Evolutionary conservation across 2,329 filamentous ascomycete genomes (phyloP), one percentile per base, ranked within the genome.

Genomic region (Huntiella decipiens): DNA sequence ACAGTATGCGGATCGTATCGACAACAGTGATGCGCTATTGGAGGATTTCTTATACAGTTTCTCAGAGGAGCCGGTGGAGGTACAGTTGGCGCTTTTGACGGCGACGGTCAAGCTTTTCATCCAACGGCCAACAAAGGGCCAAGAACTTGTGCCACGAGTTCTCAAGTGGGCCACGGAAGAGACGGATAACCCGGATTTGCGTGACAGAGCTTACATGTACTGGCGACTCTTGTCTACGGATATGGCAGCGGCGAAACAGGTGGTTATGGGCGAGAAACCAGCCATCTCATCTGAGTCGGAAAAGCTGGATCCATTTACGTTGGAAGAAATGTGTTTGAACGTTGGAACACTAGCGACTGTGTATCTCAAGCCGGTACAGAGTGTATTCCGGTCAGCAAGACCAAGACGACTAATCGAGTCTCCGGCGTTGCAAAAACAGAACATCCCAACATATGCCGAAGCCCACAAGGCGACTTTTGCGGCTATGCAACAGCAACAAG

Each of bases 151-250:
- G 1, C 91, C 88, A 1, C 86, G 86, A 56, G 88, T 96, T 2
- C 68, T 98, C 43, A 96, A 96, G 62, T 96, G 91, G 88, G 92
- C 91, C 4, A 98, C 91, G 0, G 91, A 96, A 60, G 91, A 96
- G 60, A 96, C 88, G n/a, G 91, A 98, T 58, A 95, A 98, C 61
- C 91, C 91, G 0, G 91, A 98, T 61, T 74, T 98, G 22, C 79
- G 91, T 52, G 91, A 98, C 60, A 72, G 91, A 55, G 91, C 91
- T 0, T 98, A 95, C 66, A 96, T 98, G 87, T 98, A 98, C 67
- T 98, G 91, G 91, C 83, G 91, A 4, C 71, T 98, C 11, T 71
- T 98, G 1, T 94, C 86, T 1, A 92, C 86, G 0, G 87, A 95
- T 59, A 88, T 93, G 54, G 77, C 79, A 43, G 76, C 81, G 0